Evolutionary conservation across 805 yeast species (phyloP), one percentile per base, ranked within the genome.

Genomic region (Myxozyma melibiosi): DNA sequence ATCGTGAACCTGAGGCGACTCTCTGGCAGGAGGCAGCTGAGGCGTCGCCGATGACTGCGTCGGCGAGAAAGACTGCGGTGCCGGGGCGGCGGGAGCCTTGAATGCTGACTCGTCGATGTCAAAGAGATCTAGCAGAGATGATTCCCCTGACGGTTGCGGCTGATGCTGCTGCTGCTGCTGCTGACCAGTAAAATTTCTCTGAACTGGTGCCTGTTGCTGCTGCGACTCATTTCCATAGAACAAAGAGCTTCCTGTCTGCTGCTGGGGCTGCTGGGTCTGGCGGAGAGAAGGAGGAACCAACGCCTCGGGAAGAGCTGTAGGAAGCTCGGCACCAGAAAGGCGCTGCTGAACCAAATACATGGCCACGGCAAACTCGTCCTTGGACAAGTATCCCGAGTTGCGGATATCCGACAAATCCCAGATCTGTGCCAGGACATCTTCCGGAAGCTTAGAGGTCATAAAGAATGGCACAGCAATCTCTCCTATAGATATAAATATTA

Each of bases 341-440:
- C 82, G 86, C 72, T 86, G 88, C 73, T 90, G 95, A 7, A 94
- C 94, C 64, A 94, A 80, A 69, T 85, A 92, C 89, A 94, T 86
- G 16, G 98, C 97, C 68, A 94, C 85, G 2, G 95, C 84, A 71
- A 94, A 94, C 71, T 94, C 99, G 63, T 82, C 78, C 66, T 80
- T 83, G 47, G 88, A 79, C 68, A 94, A 90, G 40, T 80, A 80
- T 25, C 97, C 97, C 42, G 88, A 83, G 71, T 90, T 90, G 64
- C 88, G 86, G 61, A 90, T 80, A 70, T 94, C 97, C 8, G 98
- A 83, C 65, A 94, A 78, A 73, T 94, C 99, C 99, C 99, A 94
- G 41, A 92, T 84, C 24, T 83, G 75, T 1, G 98, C 99, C 61
- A 94, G 79, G 20, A 83, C 84, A 50, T 88, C 91, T 67, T 91